Base-by-base conservation (phyloP, 176 grass and related monocot genomes). In the Metroxylon sagu region DNA sequence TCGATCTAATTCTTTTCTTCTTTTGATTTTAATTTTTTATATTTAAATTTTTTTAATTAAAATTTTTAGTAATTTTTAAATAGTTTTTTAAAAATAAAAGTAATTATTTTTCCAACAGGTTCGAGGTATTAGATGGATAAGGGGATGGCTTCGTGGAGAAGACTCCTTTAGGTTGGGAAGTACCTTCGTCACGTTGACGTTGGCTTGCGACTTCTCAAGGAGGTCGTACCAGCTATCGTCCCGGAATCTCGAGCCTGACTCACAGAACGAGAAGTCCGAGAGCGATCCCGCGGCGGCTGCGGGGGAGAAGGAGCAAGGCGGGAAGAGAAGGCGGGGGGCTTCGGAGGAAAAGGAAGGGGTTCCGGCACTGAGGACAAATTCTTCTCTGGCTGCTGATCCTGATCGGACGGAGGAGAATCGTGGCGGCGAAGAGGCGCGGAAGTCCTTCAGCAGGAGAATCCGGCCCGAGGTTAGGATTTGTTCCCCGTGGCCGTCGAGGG, bases 361-460 rank as follows among this genome's bases (percentile, higher is more conserved):
- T 43, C 7, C 35, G 35, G 35, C 8, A 10, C 35, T 2, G 35
- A 14, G 35, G 35, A 43, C 35, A 10, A 43, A 43, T 7, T 2
- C 35, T 43, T 0, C 10, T 43, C 8, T 69, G 19, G 48, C 60
- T 4, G 14, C 35, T 19, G 14, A 31, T 54, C 17, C 54, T 16
- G 65, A 77, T 18, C 57, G 60, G 6, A 63, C 15, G 29, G 7
- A 6, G 35, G 4, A 12, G 35, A 43, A 12, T 43, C 35, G 35
- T 43, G 35, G 35, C 35, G 35, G 8, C 5, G 10, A 2, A 43
- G 35, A 21, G 14, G 39, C 14, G 25, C 19, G 76, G 30, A 78
- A n/a, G 56, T 95, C 85, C 4, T 85, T 95, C 67, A 71, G 66
- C 4, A 55, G 74, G 4, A 88, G 50, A 52, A 63, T 77, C 21